These are phyloP conservation scores for Rhizoctonia solani DNA, from an alignment of 1,284 basidiomycete genomes.

Conservation along the genomic window DNA sequence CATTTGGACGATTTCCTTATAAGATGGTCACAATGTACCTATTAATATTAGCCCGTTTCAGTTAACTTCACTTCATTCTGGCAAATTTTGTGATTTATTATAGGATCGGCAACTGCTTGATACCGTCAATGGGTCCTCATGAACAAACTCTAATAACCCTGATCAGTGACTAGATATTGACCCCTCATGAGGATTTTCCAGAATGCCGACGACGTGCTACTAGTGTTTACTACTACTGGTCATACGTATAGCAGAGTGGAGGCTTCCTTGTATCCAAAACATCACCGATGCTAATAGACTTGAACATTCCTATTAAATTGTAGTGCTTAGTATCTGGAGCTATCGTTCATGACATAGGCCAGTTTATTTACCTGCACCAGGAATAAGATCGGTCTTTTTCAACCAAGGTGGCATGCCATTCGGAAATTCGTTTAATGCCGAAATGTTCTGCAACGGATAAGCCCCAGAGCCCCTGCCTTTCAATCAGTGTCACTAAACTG, in stretches of 20 bases:
- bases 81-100: too few species aligned
- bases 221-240: too few species aligned
- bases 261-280: background rate
- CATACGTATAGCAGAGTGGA: slow-evolving; percentile 10
- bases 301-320: background rate
- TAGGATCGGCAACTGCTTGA: too few species aligned
- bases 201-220: too few species aligned
- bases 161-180: too few species aligned
- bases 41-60: too few species aligned
- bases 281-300: background rate
- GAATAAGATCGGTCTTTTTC: background rate
- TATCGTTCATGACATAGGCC: too few species aligned
- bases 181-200: too few species aligned
- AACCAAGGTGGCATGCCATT: background rate
- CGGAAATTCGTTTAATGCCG: background rate
- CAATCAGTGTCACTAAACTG: background rate
- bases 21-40: too few species aligned
- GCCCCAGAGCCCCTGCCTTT: background rate
- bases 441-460: background rate
- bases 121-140: too few species aligned
- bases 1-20: background rate
- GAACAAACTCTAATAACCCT: too few species aligned
- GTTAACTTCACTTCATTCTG: too few species aligned
- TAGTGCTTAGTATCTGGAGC: background rate
- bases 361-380: background rate